A percentile compares a stretch with the other conserved stretches of the same genome.
Conservation (phyloP, 2,329 filamentous ascomycete species). For the Cladophialophora psammophila region DNA sequence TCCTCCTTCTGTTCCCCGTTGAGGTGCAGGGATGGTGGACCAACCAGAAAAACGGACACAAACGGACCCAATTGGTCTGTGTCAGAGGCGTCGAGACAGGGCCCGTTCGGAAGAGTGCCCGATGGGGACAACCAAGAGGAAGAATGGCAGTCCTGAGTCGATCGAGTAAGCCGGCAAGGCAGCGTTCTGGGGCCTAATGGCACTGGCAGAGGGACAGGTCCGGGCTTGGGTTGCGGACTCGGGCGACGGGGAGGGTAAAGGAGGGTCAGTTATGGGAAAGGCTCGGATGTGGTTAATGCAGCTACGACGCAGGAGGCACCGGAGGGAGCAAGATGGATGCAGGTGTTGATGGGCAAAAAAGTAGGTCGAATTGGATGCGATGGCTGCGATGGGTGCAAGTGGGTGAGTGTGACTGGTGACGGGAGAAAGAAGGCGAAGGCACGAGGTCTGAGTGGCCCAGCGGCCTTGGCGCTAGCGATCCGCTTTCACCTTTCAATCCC, state of each 20-base stretch:
- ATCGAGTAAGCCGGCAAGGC: constrained; percentile 30
- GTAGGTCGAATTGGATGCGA: constrained; percentile 18
- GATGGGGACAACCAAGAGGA: constrained; percentile 19
- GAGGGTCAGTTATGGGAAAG: constrained; percentile 22
- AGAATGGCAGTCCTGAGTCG: constrained; percentile 15
- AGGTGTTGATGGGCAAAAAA: constrained; percentile 21
- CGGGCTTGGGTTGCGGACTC: constrained; percentile 12
- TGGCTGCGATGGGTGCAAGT: constrained; percentile 15
- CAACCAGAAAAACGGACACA: constrained; percentile 26
- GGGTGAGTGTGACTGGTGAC: constrained; percentile 15
- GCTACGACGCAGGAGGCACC: constrained; percentile 15
- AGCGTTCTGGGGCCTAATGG: constrained; percentile 15
- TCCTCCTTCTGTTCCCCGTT: constrained; percentile 13
- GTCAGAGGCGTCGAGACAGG: constrained; percentile 25
- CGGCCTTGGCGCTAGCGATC: constrained; percentile 33
- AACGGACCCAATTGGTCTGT: constrained; percentile 16
- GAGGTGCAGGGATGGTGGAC: constrained; percentile 22
- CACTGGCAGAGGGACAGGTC: constrained; percentile 4
- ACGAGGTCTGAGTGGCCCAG: constrained; percentile 29
- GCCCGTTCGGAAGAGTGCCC: constrained; percentile 22
- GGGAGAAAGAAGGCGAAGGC: constrained; percentile 23
- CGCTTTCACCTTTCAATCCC: constrained; percentile 6
- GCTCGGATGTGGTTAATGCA: constrained; percentile 14
- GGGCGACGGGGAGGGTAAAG: constrained; percentile 13
- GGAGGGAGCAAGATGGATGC: constrained; percentile 16